phyloP scores from a whole-genome alignment of 176 grass and related monocot species.

The Phoenix roebelenii region DNA sequence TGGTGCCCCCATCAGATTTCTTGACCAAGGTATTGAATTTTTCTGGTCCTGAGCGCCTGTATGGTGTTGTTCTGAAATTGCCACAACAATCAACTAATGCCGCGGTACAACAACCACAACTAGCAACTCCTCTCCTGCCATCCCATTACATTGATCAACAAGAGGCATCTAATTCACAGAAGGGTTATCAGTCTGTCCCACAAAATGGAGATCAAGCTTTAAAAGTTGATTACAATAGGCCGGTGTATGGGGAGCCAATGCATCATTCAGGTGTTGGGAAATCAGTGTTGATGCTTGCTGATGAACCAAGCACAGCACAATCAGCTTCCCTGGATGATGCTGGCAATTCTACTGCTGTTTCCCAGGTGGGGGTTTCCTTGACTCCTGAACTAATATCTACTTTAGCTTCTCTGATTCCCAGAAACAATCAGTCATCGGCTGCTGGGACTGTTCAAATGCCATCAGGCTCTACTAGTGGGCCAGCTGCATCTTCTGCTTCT shows the following conservation, averaged over 20 bases:
- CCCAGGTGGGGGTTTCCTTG: conserved; percentile 44
- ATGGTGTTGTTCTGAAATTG: conserved; percentile 76
- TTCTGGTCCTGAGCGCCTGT: conserved; percentile 75
- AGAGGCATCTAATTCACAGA: conserved; percentile 24
- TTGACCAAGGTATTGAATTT: conserved; percentile 70
- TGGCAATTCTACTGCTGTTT: conserved; percentile 19
- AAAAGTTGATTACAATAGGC: conserved; percentile 28
- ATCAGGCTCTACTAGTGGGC: conserved; percentile 11
- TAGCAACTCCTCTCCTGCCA: conserved; percentile 22
- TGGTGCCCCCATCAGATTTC: conserved; percentile 90
- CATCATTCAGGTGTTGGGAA: conserved; percentile 16
- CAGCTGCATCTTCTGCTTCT: conserved; percentile 12
- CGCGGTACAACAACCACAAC: conserved; percentile 25
- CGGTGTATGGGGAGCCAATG: conserved; percentile 21
- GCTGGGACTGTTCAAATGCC: conserved; percentile 32
- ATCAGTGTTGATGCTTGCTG: conserved; percentile 14
- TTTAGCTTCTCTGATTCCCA: conserved; percentile 67
- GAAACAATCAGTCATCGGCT: conserved; percentile 30
- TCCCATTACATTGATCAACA: conserved; percentile 37
- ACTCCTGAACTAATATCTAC: conserved; percentile 68
- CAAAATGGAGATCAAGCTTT: conserved; percentile 17
- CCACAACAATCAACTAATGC: conserved; percentile 47
- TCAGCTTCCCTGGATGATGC: conserved; percentile 20
- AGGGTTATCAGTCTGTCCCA: conserved; percentile 26
- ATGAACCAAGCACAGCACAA: conserved; percentile 29